phyloP scores from a whole-genome alignment of 345 rosid genomes.

The Raphanus sativus region DNA sequence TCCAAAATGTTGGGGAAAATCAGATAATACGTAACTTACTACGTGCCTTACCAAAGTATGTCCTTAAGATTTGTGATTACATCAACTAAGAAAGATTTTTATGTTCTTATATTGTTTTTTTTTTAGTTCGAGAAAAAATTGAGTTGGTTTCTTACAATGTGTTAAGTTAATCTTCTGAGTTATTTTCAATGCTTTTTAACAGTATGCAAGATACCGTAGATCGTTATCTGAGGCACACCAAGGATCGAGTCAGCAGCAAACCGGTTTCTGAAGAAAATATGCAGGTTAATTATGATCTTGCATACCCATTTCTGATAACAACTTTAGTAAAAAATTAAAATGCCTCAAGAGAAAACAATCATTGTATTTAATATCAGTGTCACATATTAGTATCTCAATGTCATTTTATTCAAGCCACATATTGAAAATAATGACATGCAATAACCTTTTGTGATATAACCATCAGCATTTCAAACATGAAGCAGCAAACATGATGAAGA shows the following conservation, averaged over 20 bases:
- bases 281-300: conserved; percentile 41
- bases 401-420: background rate
- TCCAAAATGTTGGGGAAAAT: background rate
- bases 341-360: background rate
- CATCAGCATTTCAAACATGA: conserved; percentile 76
- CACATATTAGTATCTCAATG: background rate
- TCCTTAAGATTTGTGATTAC: conserved; percentile 1
- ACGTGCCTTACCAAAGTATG: background rate
- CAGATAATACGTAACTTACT: background rate
- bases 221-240: conserved; percentile 50
- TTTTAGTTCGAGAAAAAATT: background rate
- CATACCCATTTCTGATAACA: background rate
- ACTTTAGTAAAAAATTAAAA: background rate
- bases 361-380: background rate
- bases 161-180: background rate
- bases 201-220: conserved; percentile 57
- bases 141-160: conserved; percentile 6
- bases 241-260: conserved; percentile 42
- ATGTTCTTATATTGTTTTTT: background rate
- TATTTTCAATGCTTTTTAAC: conserved; percentile 21
- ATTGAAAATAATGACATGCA: conserved; percentile 26
- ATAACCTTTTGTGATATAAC: conserved; percentile 33
- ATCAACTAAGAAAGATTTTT: background rate
- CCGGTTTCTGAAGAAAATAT: conserved; percentile 45
- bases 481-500: conserved; percentile 68